A percentile compares a stretch with the other conserved stretches of the same genome.
Conservation (phyloP, 441 rosid species). For the Populus trichocarpa region DNA sequence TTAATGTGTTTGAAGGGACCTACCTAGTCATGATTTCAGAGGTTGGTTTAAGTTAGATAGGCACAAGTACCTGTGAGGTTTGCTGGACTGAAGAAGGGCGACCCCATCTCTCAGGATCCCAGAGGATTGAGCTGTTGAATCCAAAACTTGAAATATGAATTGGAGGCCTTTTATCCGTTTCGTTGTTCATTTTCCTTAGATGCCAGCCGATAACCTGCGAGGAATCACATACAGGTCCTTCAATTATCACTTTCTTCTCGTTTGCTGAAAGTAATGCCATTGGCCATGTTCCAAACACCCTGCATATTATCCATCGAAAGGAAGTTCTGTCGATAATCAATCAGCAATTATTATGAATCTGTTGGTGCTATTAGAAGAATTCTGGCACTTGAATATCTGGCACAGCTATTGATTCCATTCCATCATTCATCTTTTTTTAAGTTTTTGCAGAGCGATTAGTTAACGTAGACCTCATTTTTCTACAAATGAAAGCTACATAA, state of each 20-base stretch:
- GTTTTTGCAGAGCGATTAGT: neutral
- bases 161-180: slow-evolving; percentile 46
- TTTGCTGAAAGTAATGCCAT: slow-evolving; percentile 63
- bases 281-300: slow-evolving; percentile 93
- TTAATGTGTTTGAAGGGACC: neutral
- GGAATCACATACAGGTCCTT: slow-evolving; percentile 85
- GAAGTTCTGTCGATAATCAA: neutral
- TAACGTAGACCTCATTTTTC: neutral
- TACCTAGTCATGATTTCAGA: neutral
- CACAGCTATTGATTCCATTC: no score
- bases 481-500: neutral
- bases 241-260: slow-evolving; percentile 56
- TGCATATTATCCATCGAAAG: slow-evolving; percentile 18
- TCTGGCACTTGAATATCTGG: no score
- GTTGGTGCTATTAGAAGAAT: no score
- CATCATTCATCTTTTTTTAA: neutral
- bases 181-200: slow-evolving; percentile 50
- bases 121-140: slow-evolving; percentile 91
- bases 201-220: slow-evolving; percentile 94
- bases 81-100: slow-evolving; percentile 80
- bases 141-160: slow-evolving; percentile 80
- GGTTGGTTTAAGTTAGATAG: neutral
- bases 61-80: slow-evolving; percentile 52
- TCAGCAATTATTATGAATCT: neutral
- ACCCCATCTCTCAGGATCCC: slow-evolving; percentile 99